Percentiles rank a stretch among this genome's conserved stretches.
These are phyloP conservation scores for Thelonectria olida DNA, from an alignment of 2,329 filamentous ascomycete genomes.

Conservation along the genomic window DNA sequence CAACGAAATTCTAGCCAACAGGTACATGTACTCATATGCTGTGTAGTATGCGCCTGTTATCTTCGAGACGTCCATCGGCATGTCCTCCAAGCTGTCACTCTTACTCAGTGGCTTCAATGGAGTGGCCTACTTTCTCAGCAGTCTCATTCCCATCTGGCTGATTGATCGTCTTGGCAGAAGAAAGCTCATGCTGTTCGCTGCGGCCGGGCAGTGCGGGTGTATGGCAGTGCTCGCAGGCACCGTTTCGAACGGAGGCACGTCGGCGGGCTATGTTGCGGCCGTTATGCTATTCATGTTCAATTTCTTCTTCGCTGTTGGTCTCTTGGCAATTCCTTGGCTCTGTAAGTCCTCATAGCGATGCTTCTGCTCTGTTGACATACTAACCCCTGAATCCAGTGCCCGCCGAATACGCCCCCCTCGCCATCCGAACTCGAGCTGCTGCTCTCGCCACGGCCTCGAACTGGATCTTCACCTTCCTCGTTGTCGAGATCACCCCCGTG, in stretches of 20 bases:
- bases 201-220: slow-evolving; percentile 48
- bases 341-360: slow-evolving; percentile 24
- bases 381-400: slow-evolving; percentile 41
- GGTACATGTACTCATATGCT: slow-evolving; percentile 17
- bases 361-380: not conserved
- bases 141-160: slow-evolving; percentile 46
- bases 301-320: slow-evolving; percentile 53
- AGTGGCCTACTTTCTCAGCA: slow-evolving; percentile 45
- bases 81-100: slow-evolving; percentile 55
- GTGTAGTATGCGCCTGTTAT: slow-evolving; percentile 51
- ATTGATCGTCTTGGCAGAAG: slow-evolving; percentile 59
- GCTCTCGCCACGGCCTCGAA: slow-evolving; percentile 51
- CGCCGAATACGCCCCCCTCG: slow-evolving; percentile 54
- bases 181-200: slow-evolving; percentile 65
- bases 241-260: slow-evolving; percentile 47
- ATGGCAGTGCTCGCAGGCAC: slow-evolving; percentile 58
- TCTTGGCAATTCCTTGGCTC: slow-evolving; percentile 51
- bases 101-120: slow-evolving; percentile 63
- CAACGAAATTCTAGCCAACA: no score
- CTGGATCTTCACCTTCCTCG: slow-evolving; percentile 48
- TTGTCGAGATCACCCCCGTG: slow-evolving; percentile 50
- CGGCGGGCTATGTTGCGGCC: slow-evolving; percentile 52
- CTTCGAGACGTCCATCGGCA: slow-evolving; percentile 55
- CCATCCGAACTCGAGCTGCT: slow-evolving; percentile 49
- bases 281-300: slow-evolving; percentile 56